A percentile compares a stretch with the other conserved stretches of the same genome.
Conservation (phyloP, 805 yeast genomes). For the Candida boidinii region DNA sequence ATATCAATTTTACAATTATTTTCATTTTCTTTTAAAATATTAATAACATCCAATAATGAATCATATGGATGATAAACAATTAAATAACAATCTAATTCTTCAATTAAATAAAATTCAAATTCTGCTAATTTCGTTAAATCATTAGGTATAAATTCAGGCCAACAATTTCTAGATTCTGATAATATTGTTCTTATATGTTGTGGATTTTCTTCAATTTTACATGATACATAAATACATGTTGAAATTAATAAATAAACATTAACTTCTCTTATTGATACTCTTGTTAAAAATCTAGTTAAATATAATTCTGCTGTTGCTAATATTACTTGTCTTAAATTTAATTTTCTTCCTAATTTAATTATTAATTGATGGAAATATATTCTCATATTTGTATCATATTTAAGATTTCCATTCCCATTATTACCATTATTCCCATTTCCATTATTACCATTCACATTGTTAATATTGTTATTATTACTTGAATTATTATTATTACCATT, state of each 20-base stretch:
- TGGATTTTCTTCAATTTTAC: conserved; percentile 94
- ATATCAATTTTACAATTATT: conserved; percentile 19
- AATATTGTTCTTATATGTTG: conserved; percentile 82
- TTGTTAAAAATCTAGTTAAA: conserved; percentile 64
- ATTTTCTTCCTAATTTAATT: conserved; percentile 68
- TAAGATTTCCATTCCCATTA: conserved; percentile 26
- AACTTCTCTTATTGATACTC: conserved; percentile 69
- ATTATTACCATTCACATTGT: neutral
- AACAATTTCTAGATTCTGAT: conserved; percentile 75
- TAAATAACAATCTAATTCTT: conserved; percentile 69
- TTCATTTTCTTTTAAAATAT: conserved; percentile 25
- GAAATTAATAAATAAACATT: conserved; percentile 77
- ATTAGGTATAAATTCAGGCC: conserved; percentile 94
- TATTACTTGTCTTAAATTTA: conserved; percentile 74
- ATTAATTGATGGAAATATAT: conserved; percentile 74
- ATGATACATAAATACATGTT: conserved; percentile 79
- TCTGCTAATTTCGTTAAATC: conserved; percentile 90
- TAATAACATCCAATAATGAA: conserved; percentile 45
- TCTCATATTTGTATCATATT: conserved; percentile 54
- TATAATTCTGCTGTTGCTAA: conserved; percentile 86
- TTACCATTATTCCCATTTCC: neutral
- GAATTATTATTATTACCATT: too few species aligned
- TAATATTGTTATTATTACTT: neutral
- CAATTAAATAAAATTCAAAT: conserved; percentile 88
- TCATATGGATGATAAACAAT: conserved; percentile 73